phyloP scores from a whole-genome alignment of 495 filamentous ascomycete species.

The Aspergillus bridgeri region DNA sequence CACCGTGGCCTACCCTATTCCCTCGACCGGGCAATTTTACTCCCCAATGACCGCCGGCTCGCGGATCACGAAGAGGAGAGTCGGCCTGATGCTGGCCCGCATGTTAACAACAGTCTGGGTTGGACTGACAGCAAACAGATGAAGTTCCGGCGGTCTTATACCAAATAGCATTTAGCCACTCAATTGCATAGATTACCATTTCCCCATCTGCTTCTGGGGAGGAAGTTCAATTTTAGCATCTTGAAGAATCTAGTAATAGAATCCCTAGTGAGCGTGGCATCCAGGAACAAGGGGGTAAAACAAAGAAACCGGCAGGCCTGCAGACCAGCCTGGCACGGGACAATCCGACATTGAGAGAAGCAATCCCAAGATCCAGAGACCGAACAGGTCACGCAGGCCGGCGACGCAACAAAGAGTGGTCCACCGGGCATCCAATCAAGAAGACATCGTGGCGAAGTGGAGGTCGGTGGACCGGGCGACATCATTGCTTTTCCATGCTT shows the following conservation, averaged over 20 bases:
- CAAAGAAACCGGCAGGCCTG: neutral
- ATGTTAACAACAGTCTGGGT: conserved; percentile 3
- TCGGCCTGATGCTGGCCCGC: neutral
- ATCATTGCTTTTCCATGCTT: neutral
- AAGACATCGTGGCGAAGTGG: neutral
- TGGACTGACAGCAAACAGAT: conserved; percentile 5
- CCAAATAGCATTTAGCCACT: neutral
- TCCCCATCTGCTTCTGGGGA: no score
- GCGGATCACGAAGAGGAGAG: conserved; percentile 19
- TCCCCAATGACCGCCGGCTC: conserved; percentile 61
- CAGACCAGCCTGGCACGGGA: neutral
- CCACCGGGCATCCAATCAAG: neutral
- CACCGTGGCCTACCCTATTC: conserved; percentile 88
- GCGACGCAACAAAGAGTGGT: neutral
- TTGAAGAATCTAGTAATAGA: no score
- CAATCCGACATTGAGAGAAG: no score
- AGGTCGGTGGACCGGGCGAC: conserved; percentile 3
- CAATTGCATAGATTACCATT: neutral
- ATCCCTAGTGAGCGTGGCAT: no score
- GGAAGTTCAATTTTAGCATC: no score
- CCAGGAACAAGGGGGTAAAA: no score
- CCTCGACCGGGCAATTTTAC: conserved; percentile 78
- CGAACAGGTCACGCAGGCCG: neutral
- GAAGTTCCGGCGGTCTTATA: conserved; percentile 12
- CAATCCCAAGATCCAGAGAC: no score